These are phyloP conservation scores for Breynia disticha DNA, from an alignment of 441 rosid genomes.

Conservation along the genomic window DNA sequence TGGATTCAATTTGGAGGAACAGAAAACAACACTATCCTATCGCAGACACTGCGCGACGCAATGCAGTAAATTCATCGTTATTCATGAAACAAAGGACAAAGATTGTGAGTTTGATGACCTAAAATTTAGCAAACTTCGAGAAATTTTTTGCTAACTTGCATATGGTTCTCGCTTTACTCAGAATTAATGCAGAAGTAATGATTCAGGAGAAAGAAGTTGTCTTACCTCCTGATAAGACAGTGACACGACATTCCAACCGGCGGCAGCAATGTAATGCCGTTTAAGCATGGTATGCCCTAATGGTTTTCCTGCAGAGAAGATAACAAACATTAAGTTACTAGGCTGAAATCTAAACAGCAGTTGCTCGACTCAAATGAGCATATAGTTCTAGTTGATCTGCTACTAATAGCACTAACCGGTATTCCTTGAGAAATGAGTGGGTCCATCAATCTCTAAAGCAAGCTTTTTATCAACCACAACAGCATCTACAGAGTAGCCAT, in stretches of 20 bases:
- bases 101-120: too few relatives aligned
- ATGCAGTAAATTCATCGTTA: too few relatives aligned
- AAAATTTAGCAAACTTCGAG: too few relatives aligned
- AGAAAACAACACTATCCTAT: neutral
- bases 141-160: too few relatives aligned
- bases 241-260: slow-evolving; percentile 83
- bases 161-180: too few relatives aligned
- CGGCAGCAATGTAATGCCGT: slow-evolving; percentile 65
- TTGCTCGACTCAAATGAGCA: slow-evolving; percentile 8
- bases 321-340: neutral
- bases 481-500: slow-evolving; percentile 79
- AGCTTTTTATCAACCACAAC: slow-evolving; percentile 66
- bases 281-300: slow-evolving; percentile 85
- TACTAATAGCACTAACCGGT: slow-evolving; percentile 36
- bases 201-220: slow-evolving; percentile 4
- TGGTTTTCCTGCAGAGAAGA: slow-evolving; percentile 44
- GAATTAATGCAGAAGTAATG: neutral
- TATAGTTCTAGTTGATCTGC: slow-evolving; percentile 1
- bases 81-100: too few relatives aligned
- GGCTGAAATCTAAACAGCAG: too few relatives aligned
- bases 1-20: neutral
- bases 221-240: slow-evolving; percentile 72
- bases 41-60: too few relatives aligned
- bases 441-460: slow-evolving; percentile 93
- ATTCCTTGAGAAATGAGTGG: slow-evolving; percentile 92